Evolutionary conservation across 1,284 basidiomycete genomes (phyloP).

Genomic region (Tilletia indica): DNA sequence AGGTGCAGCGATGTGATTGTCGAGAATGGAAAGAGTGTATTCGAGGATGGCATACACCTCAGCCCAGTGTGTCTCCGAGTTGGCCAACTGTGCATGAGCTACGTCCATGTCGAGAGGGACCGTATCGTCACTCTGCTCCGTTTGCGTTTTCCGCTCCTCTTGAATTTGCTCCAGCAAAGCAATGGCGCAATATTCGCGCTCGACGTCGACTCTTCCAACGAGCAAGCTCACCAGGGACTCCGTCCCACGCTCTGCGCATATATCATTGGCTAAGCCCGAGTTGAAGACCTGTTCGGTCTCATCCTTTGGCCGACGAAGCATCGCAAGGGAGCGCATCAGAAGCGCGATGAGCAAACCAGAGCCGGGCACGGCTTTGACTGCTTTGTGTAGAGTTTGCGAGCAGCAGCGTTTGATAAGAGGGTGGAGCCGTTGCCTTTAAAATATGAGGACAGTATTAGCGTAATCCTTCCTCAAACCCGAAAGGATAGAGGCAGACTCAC

Average conservation of each 20-base stretch:
- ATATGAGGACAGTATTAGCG: not conserved
- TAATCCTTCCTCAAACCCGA: no score
- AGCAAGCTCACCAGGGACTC: conserved; percentile 36
- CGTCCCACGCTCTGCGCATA: conserved; percentile 26
- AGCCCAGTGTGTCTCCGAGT: conserved; percentile 44
- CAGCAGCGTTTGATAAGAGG: conserved; percentile 31
- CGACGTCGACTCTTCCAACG: conserved; percentile 46
- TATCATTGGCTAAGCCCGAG: conserved; percentile 25
- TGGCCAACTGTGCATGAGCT: conserved; percentile 30
- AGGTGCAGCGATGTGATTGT: not conserved
- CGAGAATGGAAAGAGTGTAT: conserved; percentile 29
- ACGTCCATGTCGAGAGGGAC: conserved; percentile 23
- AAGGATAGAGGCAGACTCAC: not conserved
- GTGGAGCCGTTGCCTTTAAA: conserved; percentile 9
- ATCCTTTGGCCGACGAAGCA: conserved; percentile 27
- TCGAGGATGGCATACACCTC: conserved; percentile 43
- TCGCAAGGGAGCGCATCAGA: not conserved
- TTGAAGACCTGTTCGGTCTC: conserved; percentile 41
- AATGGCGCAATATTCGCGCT: conserved; percentile 37
- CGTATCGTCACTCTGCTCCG: conserved; percentile 1
- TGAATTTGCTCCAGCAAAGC: conserved; percentile 21
- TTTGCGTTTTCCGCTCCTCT: not conserved
- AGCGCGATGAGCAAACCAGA: conserved; percentile 21
- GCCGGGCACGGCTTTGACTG: conserved; percentile 36
- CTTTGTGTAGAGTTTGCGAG: conserved; percentile 32